Conservation (phyloP, 768 basidiomycete genomes). For the Leccinum aurantiacum region DNA sequence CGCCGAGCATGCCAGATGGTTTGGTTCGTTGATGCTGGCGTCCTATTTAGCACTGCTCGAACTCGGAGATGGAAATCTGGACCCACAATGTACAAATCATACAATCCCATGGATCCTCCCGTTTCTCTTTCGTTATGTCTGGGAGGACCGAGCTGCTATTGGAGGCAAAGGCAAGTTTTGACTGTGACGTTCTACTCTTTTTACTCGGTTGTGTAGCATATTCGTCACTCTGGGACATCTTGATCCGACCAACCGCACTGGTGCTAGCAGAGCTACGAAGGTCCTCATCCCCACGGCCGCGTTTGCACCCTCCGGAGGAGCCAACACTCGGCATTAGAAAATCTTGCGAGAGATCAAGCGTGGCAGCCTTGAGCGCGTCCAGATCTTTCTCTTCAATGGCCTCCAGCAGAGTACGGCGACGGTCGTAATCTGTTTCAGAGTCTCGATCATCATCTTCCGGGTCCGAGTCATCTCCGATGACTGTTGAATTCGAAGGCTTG, state of each 20-base stretch:
- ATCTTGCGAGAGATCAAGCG: constrained; percentile 49
- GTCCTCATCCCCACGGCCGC: neutral
- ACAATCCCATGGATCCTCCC: constrained; percentile 48
- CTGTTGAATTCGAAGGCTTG: constrained; percentile 10
- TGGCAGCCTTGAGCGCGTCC: constrained; percentile 41
- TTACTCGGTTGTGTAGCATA: constrained; percentile 14
- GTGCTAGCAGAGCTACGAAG: neutral
- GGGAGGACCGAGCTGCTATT: neutral
- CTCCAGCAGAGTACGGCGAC: constrained; percentile 52
- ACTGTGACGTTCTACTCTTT: constrained; percentile 21
- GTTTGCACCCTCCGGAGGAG: constrained; percentile 5
- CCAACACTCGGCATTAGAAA: constrained; percentile 43
- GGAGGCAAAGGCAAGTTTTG: constrained; percentile 11
- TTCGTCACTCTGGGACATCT: neutral
- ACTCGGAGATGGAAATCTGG: neutral
- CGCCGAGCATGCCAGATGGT: constrained; percentile 60
- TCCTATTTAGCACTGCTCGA: constrained; percentile 4
- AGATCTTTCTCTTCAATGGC: constrained; percentile 46
- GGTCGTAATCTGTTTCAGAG: constrained; percentile 44
- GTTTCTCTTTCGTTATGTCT: constrained; percentile 38
- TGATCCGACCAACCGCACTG: neutral
- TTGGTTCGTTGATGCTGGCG: constrained; percentile 50
- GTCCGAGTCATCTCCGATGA: constrained; percentile 34
- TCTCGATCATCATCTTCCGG: constrained; percentile 42
- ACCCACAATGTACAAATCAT: constrained; percentile 64